These are phyloP conservation scores for Sporothrix schenckii DNA, from an alignment of 2,329 filamentous ascomycete species.

Conservation along the genomic window DNA sequence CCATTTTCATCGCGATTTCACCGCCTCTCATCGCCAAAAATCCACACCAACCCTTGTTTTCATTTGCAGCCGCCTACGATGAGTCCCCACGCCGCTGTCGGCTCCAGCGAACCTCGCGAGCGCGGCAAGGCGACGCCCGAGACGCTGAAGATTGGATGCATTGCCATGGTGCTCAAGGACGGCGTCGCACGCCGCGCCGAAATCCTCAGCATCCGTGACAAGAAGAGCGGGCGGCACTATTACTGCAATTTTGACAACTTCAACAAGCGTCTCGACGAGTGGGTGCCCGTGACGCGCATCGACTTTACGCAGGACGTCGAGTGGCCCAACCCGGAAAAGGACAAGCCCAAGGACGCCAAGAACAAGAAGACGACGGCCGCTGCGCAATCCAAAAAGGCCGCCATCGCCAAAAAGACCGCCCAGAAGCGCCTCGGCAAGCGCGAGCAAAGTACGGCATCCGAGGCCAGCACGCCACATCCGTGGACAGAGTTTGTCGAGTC, in stretches of 20 bases:
- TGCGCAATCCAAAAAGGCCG: conserved; percentile 56
- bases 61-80: conserved; percentile 34
- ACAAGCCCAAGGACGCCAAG: conserved; percentile 73
- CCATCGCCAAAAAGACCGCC: conserved; percentile 57
- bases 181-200: conserved; percentile 88
- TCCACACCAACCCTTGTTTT: no score
- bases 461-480: conserved; percentile 56
- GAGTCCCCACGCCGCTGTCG: conserved; percentile 58
- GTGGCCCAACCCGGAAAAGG: conserved; percentile 91
- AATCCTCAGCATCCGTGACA: conserved; percentile 90
- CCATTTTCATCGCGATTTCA: conserved; percentile 28
- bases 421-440: conserved; percentile 59
- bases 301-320: conserved; percentile 90
- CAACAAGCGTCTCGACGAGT: conserved; percentile 85
- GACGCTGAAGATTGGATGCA: conserved; percentile 69
- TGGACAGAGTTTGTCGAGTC: conserved; percentile 57
- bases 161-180: conserved; percentile 68
- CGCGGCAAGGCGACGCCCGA: conserved; percentile 83
- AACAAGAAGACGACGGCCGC: conserved; percentile 61
- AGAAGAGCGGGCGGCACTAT: conserved; percentile 84
- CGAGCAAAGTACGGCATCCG: conserved; percentile 58
- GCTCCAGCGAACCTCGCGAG: conserved; percentile 62
- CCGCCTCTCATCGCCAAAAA: conserved; percentile 16
- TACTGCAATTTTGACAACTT: conserved; percentile 99
- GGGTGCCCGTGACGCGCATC: conserved; percentile 80